Base-by-base conservation (phyloP, 1,139 yeast species). In the Suhomyces taliae region DNA sequence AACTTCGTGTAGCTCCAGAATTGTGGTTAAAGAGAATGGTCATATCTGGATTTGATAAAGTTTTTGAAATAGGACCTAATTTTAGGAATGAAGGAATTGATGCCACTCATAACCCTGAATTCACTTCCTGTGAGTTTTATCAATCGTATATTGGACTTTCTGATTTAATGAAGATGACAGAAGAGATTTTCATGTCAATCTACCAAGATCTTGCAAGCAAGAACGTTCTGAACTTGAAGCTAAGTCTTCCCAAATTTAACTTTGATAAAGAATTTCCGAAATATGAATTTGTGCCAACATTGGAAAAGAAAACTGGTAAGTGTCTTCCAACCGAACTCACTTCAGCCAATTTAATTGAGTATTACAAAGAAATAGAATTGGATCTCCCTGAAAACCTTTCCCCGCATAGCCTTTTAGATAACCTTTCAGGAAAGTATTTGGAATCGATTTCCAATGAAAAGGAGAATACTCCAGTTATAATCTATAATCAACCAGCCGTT, bases 31-130 rank as follows among this genome's bases (percentile, higher is more conserved):
- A 93, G 63, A 78, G 87, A 56, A 66, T 93, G 48, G 79, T 90
- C 2, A 82, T 91, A 37, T 76, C 88, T 5, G 99, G 99, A 2
- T 82, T 91, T 58, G 96, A 90, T 53, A 81, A 79, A 55, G 84
- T 93, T 6, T 93, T 82, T 66, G 99, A 93, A 61, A 81, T 93
- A 41, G 98, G 98, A 0, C 79, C 79, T 47, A 84, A 79, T 42
- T 93, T 91, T 64, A 74, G 99, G 53, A 93, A 93, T 60, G 99
- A 93, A 67, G 97, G 98, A 39, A 91, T 93, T 50, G 99, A 93
- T 70, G 82, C 89, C 83, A 90, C 98, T 46, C 99, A 93, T 72
- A 93, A 93, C 77, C 97, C 98, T 40, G 99, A 93, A 72, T 93
- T 93, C 76, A 91, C 99, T 59, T 90, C 97, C 46, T 87, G 97